Evolutionary conservation across 2,329 filamentous ascomycete species (phyloP).

Genomic region (Trichoderma gracile): DNA sequence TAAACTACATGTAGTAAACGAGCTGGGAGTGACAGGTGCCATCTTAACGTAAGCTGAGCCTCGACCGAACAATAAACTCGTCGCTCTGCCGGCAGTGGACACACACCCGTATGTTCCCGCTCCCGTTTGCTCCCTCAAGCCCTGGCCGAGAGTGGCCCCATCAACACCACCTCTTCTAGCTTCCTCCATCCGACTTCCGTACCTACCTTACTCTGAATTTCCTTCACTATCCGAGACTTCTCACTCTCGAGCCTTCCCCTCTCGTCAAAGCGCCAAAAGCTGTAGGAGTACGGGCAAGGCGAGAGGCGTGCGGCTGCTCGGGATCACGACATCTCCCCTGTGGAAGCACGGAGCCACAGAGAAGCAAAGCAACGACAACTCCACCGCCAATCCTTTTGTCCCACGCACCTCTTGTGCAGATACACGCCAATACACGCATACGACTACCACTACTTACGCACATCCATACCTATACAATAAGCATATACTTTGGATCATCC

Average conservation of each 20-base stretch:
- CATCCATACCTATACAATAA: not conserved
- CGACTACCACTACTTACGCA: not conserved
- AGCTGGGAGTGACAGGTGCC: not conserved
- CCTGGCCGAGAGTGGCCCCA: constrained; percentile 14
- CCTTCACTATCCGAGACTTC: too few relatives aligned
- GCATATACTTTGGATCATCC: not conserved
- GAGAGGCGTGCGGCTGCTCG: too few relatives aligned
- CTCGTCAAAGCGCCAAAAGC: too few relatives aligned
- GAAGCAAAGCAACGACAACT: too few relatives aligned
- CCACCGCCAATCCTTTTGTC: constrained; percentile 18
- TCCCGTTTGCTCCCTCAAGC: constrained; percentile 3
- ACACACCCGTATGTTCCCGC: constrained; percentile 13
- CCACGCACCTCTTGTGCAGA: not conserved
- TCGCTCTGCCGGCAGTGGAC: not conserved
- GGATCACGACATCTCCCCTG: too few relatives aligned
- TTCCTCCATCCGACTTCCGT: not conserved
- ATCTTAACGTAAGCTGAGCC: not conserved
- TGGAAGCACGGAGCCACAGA: too few relatives aligned
- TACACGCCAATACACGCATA: too few relatives aligned
- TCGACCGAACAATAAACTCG: not conserved
- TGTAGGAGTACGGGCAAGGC: too few relatives aligned
- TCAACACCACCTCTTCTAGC: not conserved
- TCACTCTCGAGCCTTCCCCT: too few relatives aligned
- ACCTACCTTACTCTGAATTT: too few relatives aligned
- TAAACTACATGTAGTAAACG: not conserved